Conservation (phyloP, 1,139 yeast genomes). For the Wickerhamomyces sp. region DNA sequence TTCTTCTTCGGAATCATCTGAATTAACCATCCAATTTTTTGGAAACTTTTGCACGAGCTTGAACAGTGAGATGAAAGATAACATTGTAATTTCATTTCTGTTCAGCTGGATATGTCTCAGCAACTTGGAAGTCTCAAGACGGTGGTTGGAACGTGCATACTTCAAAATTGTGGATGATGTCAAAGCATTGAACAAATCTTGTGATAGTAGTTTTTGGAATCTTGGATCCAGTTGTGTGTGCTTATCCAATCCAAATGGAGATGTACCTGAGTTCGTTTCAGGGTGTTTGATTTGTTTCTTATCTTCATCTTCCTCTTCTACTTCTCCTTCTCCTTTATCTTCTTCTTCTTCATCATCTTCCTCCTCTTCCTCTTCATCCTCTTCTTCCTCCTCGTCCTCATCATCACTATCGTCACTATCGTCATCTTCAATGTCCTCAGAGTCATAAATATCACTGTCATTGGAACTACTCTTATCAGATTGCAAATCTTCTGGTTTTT, state of each 20-base stretch:
- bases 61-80: slow-evolving; percentile 23
- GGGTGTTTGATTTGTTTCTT: neutral
- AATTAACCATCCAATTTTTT: slow-evolving; percentile 16
- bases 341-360: slow-evolving; percentile 2
- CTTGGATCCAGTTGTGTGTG: slow-evolving; percentile 6
- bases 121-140: slow-evolving; percentile 12
- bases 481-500: neutral
- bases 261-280: neutral
- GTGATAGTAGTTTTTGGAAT: slow-evolving; percentile 17
- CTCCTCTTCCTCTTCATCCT: slow-evolving; percentile 7
- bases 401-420: neutral
- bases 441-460: neutral
- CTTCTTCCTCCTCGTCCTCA: slow-evolving; percentile 1
- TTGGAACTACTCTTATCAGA: slow-evolving; percentile 1
- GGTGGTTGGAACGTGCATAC: slow-evolving; percentile 14
- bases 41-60: slow-evolving; percentile 22
- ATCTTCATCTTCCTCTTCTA: neutral
- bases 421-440: slow-evolving; percentile 3
- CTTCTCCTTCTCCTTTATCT: slow-evolving; percentile 2
- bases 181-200: slow-evolving; percentile 21
- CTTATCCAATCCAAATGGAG: neutral
- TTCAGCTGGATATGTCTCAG: slow-evolving; percentile 15
- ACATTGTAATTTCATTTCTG: slow-evolving; percentile 17
- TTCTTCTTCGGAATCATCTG: slow-evolving; percentile 1
- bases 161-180: slow-evolving; percentile 20